Evolutionary conservation across 306 rosid species (phyloP).

Genomic region (Vigna radiata): DNA sequence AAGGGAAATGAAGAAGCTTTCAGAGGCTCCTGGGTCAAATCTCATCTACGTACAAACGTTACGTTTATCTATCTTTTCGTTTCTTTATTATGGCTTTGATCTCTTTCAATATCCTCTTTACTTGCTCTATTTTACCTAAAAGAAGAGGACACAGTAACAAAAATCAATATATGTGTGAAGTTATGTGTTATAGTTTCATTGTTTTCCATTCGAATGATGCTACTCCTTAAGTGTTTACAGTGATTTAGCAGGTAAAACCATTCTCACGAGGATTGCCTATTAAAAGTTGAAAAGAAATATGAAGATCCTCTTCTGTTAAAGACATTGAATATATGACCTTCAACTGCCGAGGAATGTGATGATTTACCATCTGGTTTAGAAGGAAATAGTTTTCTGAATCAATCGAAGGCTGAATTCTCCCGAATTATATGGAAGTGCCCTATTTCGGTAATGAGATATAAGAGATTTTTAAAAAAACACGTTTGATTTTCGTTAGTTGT

Average conservation of each 20-base stretch:
- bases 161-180: too few relatives aligned
- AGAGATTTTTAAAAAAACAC: neutral
- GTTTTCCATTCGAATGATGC: too few relatives aligned
- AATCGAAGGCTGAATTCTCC: conserved; percentile 15
- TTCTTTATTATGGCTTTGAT: neutral
- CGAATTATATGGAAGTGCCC: conserved; percentile 61
- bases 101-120: neutral
- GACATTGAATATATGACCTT: conserved; percentile 37
- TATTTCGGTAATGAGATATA: conserved; percentile 56
- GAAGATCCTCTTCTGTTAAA: too few relatives aligned
- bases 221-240: too few relatives aligned
- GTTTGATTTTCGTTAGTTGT: conserved; percentile 3
- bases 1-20: conserved; percentile 63
- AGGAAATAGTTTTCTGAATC: conserved; percentile 36
- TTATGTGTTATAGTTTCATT: too few relatives aligned
- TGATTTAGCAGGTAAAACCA: too few relatives aligned
- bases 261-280: too few relatives aligned
- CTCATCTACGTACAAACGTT: conserved; percentile 77
- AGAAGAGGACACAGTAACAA: too few relatives aligned
- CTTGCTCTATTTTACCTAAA: too few relatives aligned
- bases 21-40: conserved; percentile 69
- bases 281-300: too few relatives aligned
- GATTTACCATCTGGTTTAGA: conserved; percentile 74
- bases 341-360: conserved; percentile 42
- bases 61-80: neutral